A percentile compares a stretch with the other conserved stretches of the same genome.
phyloP scores from a whole-genome alignment of 2,329 filamentous ascomycete genomes.

The Apiospora kogelbergensis region DNA sequence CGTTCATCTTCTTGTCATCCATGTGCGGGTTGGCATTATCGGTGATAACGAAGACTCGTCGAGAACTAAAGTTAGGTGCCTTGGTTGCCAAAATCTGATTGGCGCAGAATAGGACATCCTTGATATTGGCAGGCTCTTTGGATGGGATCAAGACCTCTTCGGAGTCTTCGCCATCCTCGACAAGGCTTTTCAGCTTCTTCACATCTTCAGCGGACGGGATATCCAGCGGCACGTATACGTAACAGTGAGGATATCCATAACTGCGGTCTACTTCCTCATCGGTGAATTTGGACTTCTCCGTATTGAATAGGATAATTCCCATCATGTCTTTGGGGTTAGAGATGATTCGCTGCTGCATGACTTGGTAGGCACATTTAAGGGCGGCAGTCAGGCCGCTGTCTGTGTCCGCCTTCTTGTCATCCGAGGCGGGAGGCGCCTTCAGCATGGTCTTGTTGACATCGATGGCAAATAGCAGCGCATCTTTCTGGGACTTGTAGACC shows the following conservation, averaged over 20 bases:
- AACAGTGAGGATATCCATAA: slow-evolving; percentile 83
- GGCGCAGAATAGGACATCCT: slow-evolving; percentile 88
- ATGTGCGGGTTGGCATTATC: slow-evolving; percentile 87
- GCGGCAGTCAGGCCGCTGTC: slow-evolving; percentile 81
- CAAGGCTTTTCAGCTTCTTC: slow-evolving; percentile 71
- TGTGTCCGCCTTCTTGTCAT: slow-evolving; percentile 73
- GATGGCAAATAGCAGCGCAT: slow-evolving; percentile 97
- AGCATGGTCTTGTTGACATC: slow-evolving; percentile 91
- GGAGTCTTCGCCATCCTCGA: slow-evolving; percentile 75
- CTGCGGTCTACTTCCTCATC: slow-evolving; percentile 60
- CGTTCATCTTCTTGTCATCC: slow-evolving; percentile 69
- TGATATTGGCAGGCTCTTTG: slow-evolving; percentile 72
- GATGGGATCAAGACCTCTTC: slow-evolving; percentile 70
- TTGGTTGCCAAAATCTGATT: slow-evolving; percentile 97
- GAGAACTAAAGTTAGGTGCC: slow-evolving; percentile 89
- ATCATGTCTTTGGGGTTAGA: slow-evolving; percentile 97
- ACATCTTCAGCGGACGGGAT: slow-evolving; percentile 86
- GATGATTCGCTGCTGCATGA: slow-evolving; percentile 99
- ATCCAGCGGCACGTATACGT: slow-evolving; percentile 84
- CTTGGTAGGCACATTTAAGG: slow-evolving; percentile 87
- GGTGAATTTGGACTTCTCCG: slow-evolving; percentile 77
- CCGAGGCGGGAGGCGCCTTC: slow-evolving; percentile 58
- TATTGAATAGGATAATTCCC: slow-evolving; percentile 89
- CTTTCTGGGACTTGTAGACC: slow-evolving; percentile 90
- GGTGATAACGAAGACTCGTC: slow-evolving; percentile 92